phyloP scores from a whole-genome alignment of 179 eudicot genomes.

The Patellifolia procumbens region DNA sequence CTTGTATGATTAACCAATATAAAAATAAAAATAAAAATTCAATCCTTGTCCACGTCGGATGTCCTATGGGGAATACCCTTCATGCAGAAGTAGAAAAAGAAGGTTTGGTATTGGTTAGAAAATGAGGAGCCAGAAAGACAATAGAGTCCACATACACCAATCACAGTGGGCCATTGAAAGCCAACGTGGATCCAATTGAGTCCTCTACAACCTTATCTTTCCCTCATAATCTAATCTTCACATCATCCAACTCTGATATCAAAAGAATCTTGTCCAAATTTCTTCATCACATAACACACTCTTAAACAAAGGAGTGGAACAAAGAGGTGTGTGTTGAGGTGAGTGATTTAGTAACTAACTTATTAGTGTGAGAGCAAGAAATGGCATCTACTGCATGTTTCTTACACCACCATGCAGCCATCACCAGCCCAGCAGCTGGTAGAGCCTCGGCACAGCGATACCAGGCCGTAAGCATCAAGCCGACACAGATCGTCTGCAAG shows the following conservation, averaged over 20 bases:
- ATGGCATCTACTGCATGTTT: conserved; percentile 88
- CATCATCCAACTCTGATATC: conserved; percentile 40
- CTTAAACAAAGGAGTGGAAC: not conserved
- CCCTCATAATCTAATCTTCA: conserved; percentile 44
- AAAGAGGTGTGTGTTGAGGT: not conserved
- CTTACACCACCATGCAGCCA: conserved; percentile 72
- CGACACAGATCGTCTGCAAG: conserved; percentile 54
- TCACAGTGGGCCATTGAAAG: conserved; percentile 20
- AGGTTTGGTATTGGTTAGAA: not conserved
- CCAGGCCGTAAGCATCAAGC: conserved; percentile 38
- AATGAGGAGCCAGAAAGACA: conserved; percentile 20
- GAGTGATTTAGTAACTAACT: not conserved
- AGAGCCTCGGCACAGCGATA: conserved; percentile 39
- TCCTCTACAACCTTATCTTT: conserved; percentile 48
- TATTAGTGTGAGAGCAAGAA: not conserved
- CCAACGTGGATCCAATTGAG: conserved; percentile 43
- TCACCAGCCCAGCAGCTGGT: conserved; percentile 38
- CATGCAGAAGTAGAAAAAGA: not conserved
- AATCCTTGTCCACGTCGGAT: not conserved
- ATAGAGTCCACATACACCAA: conserved; percentile 18
- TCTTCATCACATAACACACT: conserved; percentile 28
- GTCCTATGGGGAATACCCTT: not conserved
- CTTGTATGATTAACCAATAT: too few relatives aligned
- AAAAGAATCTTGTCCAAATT: conserved; percentile 22
- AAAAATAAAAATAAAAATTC: too few relatives aligned